phyloP scores from a whole-genome alignment of 441 rosid species.

The Caryocar brasiliense region DNA sequence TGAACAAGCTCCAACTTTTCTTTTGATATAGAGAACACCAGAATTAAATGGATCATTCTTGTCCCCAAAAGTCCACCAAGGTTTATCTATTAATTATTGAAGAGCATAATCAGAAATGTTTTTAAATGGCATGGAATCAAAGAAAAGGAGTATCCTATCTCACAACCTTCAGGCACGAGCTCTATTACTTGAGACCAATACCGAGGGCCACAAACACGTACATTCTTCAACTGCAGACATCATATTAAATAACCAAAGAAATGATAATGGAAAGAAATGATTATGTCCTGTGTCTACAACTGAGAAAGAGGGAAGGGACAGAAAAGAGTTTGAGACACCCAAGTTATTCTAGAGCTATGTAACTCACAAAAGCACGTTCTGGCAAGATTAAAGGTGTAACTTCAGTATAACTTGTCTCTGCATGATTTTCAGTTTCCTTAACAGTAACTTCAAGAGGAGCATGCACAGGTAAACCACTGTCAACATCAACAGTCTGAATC shows the following conservation, averaged over 20 bases:
- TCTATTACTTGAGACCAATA: slow-evolving; percentile 93
- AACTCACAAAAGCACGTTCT: slow-evolving; percentile 88
- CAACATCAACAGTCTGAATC: slow-evolving; percentile 96
- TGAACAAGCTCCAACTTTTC: slow-evolving; percentile 96
- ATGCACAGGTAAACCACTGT: slow-evolving; percentile 87
- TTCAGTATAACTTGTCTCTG: slow-evolving; percentile 84
- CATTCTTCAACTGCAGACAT: slow-evolving; percentile 63
- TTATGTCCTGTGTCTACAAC: no score
- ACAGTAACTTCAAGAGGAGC: slow-evolving; percentile 84
- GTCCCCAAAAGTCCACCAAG: slow-evolving; percentile 82
- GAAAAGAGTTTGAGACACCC: no score
- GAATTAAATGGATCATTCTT: slow-evolving; percentile 74
- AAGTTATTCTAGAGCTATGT: not conserved
- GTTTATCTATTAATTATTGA: slow-evolving; percentile 47
- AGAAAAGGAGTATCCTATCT: slow-evolving; percentile 14
- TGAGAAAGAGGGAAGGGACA: not conserved
- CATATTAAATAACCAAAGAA: slow-evolving; percentile 12
- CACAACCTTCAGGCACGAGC: slow-evolving; percentile 75
- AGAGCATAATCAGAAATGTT: slow-evolving; percentile 5
- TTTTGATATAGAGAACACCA: slow-evolving; percentile 80
- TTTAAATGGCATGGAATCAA: slow-evolving; percentile 7
- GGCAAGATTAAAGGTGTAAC: slow-evolving; percentile 93
- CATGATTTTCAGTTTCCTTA: slow-evolving; percentile 72
- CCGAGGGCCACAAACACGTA: slow-evolving; percentile 88
- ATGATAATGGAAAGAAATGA: no score